Evolutionary conservation across 192 early-diverging fungal species (phyloP).

Genomic region (Coemansia sp.): DNA sequence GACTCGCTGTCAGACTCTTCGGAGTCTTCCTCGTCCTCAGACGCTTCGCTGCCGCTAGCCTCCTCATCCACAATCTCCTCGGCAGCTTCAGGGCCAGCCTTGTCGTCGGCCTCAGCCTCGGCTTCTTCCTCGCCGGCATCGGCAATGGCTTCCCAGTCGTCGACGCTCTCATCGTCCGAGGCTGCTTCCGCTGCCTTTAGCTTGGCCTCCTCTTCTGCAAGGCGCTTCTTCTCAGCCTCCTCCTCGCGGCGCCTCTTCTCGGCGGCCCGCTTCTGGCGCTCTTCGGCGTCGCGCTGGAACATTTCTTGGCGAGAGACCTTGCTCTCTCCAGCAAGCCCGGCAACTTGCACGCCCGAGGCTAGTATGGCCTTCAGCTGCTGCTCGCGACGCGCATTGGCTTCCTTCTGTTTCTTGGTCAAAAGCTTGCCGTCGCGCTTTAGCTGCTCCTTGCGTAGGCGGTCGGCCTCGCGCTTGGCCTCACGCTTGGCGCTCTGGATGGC

Average conservation of each 20-base stretch:
- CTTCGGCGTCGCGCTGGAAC: conserved; percentile 29
- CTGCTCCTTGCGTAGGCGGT: conserved; percentile 79
- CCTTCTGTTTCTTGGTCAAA: conserved; percentile 90
- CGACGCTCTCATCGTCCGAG: conserved; percentile 22
- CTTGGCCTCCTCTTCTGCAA: conserved; percentile 57
- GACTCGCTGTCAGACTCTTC: conserved; percentile 41
- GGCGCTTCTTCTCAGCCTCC: conserved; percentile 58
- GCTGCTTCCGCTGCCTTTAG: conserved; percentile 60
- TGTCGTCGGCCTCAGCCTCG: conserved; percentile 59
- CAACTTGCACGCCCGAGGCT: conserved; percentile 73
- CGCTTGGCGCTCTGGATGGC: conserved; percentile 64
- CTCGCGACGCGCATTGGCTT: conserved; percentile 68
- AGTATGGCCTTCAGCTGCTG: conserved; percentile 73
- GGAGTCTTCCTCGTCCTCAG: conserved; percentile 22
- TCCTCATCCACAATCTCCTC: not conserved
- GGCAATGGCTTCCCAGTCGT: conserved; percentile 44
- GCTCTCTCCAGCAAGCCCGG: conserved; percentile 34
- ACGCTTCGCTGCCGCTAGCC: conserved; percentile 41
- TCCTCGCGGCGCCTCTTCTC: conserved; percentile 59
- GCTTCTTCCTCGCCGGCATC: conserved; percentile 49
- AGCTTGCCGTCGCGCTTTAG: conserved; percentile 89
- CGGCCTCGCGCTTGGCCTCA: conserved; percentile 73
- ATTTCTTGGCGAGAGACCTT: conserved; percentile 11
- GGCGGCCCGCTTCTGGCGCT: conserved; percentile 43
- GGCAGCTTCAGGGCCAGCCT: not conserved